A percentile compares a stretch with the other conserved stretches of the same genome.
Conservation (phyloP, 2,329 filamentous ascomycete genomes). For the Cladosporium colombiae region DNA sequence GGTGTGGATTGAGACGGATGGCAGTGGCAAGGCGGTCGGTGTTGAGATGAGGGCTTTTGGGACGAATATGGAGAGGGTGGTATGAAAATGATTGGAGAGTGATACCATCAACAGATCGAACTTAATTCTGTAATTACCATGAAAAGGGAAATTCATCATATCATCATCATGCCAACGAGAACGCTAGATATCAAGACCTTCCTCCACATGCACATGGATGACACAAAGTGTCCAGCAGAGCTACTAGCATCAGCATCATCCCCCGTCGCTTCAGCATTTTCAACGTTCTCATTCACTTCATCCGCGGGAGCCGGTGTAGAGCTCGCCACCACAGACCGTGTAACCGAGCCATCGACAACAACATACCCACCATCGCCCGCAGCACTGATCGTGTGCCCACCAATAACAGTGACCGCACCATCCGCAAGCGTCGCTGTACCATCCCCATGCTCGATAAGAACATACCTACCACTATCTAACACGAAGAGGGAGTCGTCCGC, state of each 20-base stretch:
- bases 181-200: background rate
- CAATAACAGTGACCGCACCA: background rate
- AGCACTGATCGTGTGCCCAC: background rate
- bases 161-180: background rate
- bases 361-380: background rate
- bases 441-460: background rate
- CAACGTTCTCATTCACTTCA: background rate
- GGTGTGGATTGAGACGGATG: constrained; percentile 30
- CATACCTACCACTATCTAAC: background rate
- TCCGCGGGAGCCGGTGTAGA: background rate
- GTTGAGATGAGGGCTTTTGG: constrained; percentile 18
- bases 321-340: background rate
- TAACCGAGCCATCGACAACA: background rate
- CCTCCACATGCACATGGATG: background rate
- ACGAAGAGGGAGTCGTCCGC: background rate
- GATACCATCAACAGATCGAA: background rate
- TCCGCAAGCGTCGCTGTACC: background rate
- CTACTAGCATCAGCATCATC: background rate
- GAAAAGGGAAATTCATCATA: background rate
- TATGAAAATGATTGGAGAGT: background rate
- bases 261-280: background rate
- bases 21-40: constrained; percentile 20
- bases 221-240: background rate
- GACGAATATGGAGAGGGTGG: constrained; percentile 3
- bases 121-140: background rate